These are phyloP conservation scores for Penicillium sp. DNA, from an alignment of 2,329 filamentous ascomycete genomes.

Conservation along the genomic window DNA sequence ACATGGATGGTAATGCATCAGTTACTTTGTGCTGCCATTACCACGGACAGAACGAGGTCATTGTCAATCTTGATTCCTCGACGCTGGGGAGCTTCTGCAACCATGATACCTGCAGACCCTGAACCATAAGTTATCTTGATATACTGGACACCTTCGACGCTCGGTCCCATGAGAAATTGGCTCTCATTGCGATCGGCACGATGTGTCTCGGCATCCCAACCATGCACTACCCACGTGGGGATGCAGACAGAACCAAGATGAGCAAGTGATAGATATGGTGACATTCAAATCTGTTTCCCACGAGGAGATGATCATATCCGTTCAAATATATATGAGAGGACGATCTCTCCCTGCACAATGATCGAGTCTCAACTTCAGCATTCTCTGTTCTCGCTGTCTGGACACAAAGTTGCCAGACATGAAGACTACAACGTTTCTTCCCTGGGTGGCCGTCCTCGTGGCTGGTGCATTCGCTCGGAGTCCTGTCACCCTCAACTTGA, in stretches of 20 bases:
- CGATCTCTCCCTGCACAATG: not conserved
- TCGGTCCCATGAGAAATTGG: not conserved
- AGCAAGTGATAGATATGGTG: not conserved
- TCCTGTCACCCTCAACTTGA: constrained; percentile 15
- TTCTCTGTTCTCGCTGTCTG: not conserved
- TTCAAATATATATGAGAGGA: not conserved
- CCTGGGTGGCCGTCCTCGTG: not conserved
- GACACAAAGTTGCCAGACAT: not conserved
- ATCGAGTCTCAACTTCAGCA: not conserved
- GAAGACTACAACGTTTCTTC: not conserved
- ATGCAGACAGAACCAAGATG: not conserved
- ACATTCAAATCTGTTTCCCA: not conserved
- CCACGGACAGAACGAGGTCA: not conserved
- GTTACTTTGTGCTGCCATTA: not conserved
- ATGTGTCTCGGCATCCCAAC: not conserved
- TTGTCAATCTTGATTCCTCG: not conserved
- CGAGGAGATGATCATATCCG: not conserved
- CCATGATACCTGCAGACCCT: not conserved
- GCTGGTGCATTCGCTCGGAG: not conserved
- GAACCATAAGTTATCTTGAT: not conserved
- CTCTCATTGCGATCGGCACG: not conserved
- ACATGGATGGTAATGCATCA: not conserved
- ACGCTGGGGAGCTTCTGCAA: not conserved
- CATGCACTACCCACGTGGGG: not conserved
- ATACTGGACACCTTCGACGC: not conserved